Evolutionary conservation across 345 rosid species (phyloP), one percentile per base, ranked within the genome.

Genomic region (Firmiana major): DNA sequence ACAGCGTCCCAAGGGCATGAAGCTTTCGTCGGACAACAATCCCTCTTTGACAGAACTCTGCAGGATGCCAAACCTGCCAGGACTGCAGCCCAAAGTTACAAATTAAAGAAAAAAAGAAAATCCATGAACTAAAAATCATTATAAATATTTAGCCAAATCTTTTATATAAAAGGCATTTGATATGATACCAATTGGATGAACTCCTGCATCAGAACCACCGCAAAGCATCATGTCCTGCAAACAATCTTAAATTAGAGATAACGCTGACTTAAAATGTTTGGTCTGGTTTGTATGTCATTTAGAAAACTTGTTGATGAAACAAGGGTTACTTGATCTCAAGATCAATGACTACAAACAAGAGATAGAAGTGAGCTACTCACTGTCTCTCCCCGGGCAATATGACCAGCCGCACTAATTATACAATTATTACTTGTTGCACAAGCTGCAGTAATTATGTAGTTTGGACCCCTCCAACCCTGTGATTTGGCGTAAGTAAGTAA

Each of bases 401-500:
- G 98, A 84, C 88, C 89, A 16, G 98, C 98, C 13, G 97, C 95
- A 86, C 89, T 90, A 76, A 91, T 46, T 82, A 93, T 90, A 85
- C 97, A 93, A 78, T 88, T 90, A 85, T 93, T 94, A 84, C 97
- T 84, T 12, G 98, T 94, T 24, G 98, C 93, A 84, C 98, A 90
- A 67, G 92, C 98, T 79, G 95, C 88, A n/a, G 95, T 87, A 57
- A 94, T 91, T 19, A 97, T 90, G 81, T 94, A 93, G 85, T 90
- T 94, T 70, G 98, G 97, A 17, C 98, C 98, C 98, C 90, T 94
- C 98, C 97, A 93, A 73, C 98, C 98, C 98, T 94, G 83, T 43
- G 2, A 34, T 36, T 38, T 64, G 46, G 19, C 38, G 26, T 60
- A 16, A 0, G 19, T 60, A 24, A 60, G 38, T 53, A 53, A 17